phyloP scores from a whole-genome alignment of 148 eudicot genomes.

The Rhododendron simsii region DNA sequence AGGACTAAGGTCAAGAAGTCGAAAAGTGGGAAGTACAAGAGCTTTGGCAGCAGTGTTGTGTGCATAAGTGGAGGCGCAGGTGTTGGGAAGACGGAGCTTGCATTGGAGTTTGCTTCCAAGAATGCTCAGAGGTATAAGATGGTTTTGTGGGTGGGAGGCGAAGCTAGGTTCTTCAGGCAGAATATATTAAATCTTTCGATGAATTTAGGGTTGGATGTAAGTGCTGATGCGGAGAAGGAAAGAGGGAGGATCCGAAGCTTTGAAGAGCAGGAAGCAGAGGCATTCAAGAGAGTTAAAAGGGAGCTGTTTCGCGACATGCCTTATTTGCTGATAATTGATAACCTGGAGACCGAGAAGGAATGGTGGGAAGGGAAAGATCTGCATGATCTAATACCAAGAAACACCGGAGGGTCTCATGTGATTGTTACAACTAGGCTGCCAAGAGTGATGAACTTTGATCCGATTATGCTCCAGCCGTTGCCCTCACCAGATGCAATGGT shows the following conservation, averaged over 20 bases:
- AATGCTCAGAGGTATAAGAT: constrained; percentile 66
- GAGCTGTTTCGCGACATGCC: constrained; percentile 80
- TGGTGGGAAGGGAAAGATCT: constrained; percentile 96
- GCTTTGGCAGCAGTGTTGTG: constrained; percentile 46
- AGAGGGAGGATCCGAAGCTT: constrained; percentile 78
- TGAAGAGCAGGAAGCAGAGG: constrained; percentile 85
- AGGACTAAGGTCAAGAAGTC: constrained; percentile 68
- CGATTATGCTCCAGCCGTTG: constrained; percentile 58
- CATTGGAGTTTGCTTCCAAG: constrained; percentile 71
- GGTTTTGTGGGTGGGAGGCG: constrained; percentile 91
- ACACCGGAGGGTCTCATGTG: constrained; percentile 78
- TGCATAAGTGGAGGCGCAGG: constrained; percentile 69
- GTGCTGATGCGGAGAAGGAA: constrained; percentile 80
- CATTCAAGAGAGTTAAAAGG: constrained; percentile 76
- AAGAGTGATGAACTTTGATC: constrained; percentile 67
- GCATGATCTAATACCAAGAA: constrained; percentile 73
- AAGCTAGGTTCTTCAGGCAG: constrained; percentile 67
- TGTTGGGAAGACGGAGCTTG: constrained; percentile 83
- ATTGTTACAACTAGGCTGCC: constrained; percentile 69
- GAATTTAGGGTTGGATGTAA: constrained; percentile 62
- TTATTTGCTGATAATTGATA: constrained; percentile 68
- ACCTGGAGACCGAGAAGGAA: constrained; percentile 73
- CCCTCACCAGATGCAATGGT: constrained; percentile 57
- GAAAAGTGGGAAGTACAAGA: constrained; percentile 59
- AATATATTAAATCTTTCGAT: constrained; percentile 62